Base-by-base conservation (phyloP, 768 basidiomycete species). In the Russula compacta region DNA sequence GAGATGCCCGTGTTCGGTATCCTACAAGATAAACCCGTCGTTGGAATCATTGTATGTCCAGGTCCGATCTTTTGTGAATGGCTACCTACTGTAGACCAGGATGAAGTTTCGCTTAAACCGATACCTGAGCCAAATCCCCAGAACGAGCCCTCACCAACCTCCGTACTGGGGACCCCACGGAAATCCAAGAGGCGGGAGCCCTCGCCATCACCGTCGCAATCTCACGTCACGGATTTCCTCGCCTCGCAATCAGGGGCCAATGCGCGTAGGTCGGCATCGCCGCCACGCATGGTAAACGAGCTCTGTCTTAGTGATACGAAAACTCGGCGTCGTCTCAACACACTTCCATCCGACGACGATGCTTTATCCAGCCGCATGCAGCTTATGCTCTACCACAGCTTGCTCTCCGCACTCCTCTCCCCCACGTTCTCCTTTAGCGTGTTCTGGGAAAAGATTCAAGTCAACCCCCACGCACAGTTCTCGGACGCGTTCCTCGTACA, bases 1-100 rank as follows among this genome's bases (percentile, higher is more conserved):
- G 93, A 95, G 72, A 77, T 94, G 55, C 90, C 89, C 4, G 85
- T 95, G 2, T 89, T 93, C 64, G 88, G 89, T 0, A 77, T 90
- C 58, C 71, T 92, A 4, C 78, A 87, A 29, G 81, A 73, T 29
- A 75, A 84, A 56, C 73, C 87, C 21, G 78, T 95, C 15, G 70
- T 83, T 29, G 93, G 93, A 1, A 75, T 92, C 36, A 88, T 95
- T 44, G 93, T 89, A 69, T 60, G 79, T 63, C 48, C 38, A 43
- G 9, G 15, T 48, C 35, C 19, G 43, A 48, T 33, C 39, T 49
- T 39, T 9, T 5, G 21, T 39, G 7, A 17, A 47, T 21, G 10
- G 47, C 12, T 43, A 53, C 33, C 14, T 52, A 44, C 53, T 38
- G 19, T 43, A 21, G 53, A 40, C 40, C 64, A 84, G 85, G 85